These are phyloP conservation scores for Phialophora chinensis DNA, from an alignment of 2,329 filamentous ascomycete genomes.

Conservation along the genomic window DNA sequence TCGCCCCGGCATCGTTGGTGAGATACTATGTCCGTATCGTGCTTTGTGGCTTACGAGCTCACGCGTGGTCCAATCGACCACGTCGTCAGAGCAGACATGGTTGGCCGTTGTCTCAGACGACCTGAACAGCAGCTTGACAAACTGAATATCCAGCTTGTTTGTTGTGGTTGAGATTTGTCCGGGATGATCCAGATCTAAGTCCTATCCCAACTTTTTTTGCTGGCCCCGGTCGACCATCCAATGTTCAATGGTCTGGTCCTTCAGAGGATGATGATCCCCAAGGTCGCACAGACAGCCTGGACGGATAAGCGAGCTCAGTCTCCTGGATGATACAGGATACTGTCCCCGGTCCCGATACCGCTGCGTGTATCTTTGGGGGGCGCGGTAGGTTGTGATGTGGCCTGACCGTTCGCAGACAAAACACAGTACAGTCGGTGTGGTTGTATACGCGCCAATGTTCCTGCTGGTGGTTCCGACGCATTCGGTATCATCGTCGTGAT, in stretches of 20 bases:
- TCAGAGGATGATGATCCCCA: slow-evolving; percentile 4
- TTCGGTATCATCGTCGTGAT: slow-evolving; percentile 14
- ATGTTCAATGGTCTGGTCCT: not conserved
- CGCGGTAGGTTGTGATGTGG: slow-evolving; percentile 15
- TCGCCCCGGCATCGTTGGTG: not conserved
- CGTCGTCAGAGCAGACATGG: not conserved
- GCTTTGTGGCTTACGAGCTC: not conserved
- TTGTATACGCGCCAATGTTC: slow-evolving; percentile 4
- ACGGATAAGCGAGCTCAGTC: slow-evolving; percentile 22
- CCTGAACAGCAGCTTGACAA: not conserved
- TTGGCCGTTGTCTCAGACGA: not conserved
- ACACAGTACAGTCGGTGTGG: slow-evolving; percentile 28
- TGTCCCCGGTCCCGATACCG: not conserved
- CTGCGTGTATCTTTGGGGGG: not conserved
- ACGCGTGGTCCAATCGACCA: not conserved
- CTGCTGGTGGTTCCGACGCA: not conserved
- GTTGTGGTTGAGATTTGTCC: not conserved
- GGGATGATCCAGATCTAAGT: not conserved
- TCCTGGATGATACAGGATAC: not conserved
- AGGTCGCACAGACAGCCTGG: slow-evolving; percentile 22
- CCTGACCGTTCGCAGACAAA: slow-evolving; percentile 9
- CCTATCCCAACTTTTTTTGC: not conserved
- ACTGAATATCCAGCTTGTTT: not conserved
- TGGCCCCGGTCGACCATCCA: not conserved
- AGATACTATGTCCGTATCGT: not conserved